Evolutionary conservation across 768 basidiomycete genomes (phyloP).

Genomic region (Boletus reticulatus): DNA sequence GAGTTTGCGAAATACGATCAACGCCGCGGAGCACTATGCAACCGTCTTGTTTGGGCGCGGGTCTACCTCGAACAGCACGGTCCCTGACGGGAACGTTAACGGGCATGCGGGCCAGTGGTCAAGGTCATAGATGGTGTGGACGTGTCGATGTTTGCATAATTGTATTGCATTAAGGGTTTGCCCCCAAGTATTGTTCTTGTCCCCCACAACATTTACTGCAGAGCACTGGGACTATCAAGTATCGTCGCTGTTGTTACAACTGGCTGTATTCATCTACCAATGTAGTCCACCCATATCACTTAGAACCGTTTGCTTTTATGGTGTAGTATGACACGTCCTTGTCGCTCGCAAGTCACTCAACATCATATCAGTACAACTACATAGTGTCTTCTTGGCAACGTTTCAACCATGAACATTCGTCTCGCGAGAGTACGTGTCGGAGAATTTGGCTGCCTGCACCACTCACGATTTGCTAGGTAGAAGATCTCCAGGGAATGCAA

Average conservation of each 20-base stretch:
- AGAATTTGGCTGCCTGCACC: neutral
- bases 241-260: conserved; percentile 23
- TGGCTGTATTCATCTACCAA: conserved; percentile 20
- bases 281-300: conserved; percentile 13
- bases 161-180: conserved; percentile 9
- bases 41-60: conserved; percentile 65
- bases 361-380: no score
- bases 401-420: conserved; percentile 30
- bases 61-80: conserved; percentile 24
- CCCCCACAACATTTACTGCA: neutral
- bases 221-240: conserved; percentile 14
- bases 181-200: conserved; percentile 6
- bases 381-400: no score
- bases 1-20: conserved; percentile 64
- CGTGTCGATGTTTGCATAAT: conserved; percentile 2
- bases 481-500: conserved; percentile 91
- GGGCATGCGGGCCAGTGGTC: conserved; percentile 25
- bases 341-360: neutral
- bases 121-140: conserved; percentile 19
- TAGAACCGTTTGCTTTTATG: neutral
- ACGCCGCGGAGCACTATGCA: conserved; percentile 69
- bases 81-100: conserved; percentile 22
- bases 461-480: conserved; percentile 51
- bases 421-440: conserved; percentile 26
- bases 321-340: neutral